These are phyloP conservation scores for Uncinocarpus reesii DNA, from an alignment of 2,329 filamentous ascomycete genomes.

Conservation along the genomic window DNA sequence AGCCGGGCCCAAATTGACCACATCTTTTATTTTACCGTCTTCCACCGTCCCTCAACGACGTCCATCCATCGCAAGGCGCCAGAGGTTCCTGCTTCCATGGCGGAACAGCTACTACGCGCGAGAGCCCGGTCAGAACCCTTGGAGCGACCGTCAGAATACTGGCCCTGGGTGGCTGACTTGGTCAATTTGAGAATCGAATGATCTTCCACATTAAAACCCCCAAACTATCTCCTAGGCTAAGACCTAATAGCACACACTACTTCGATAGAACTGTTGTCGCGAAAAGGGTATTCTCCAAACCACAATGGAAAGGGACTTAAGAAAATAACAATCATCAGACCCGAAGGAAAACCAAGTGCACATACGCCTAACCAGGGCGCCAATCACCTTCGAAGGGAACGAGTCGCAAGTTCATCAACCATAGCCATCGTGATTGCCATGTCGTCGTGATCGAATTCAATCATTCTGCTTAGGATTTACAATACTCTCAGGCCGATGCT, in stretches of 20 bases:
- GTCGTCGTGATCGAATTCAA: neutral
- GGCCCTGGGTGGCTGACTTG: neutral
- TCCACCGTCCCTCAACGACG: too few species aligned
- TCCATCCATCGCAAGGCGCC: too few species aligned
- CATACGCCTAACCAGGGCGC: neutral
- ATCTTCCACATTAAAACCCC: neutral
- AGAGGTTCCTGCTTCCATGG: too few species aligned
- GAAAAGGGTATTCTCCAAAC: neutral
- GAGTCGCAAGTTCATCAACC: slow-evolving; percentile 5
- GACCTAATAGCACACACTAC: neutral
- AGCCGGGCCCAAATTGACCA: neutral
- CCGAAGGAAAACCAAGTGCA: neutral
- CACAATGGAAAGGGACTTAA: neutral
- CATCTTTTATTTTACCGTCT: neutral
- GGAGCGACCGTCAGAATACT: neutral
- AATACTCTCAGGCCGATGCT: neutral
- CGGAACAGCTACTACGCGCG: too few species aligned
- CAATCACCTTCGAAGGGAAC: neutral
- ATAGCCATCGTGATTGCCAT: slow-evolving; percentile 4
- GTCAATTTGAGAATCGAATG: neutral
- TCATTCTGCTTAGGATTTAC: neutral
- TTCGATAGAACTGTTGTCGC: neutral
- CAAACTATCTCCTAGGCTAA: neutral
- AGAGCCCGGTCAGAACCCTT: too few species aligned
- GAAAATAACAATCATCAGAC: neutral